Evolutionary conservation across 305 asterid genomes (phyloP).

Genomic region (Fraxinus xanthoxyloides): DNA sequence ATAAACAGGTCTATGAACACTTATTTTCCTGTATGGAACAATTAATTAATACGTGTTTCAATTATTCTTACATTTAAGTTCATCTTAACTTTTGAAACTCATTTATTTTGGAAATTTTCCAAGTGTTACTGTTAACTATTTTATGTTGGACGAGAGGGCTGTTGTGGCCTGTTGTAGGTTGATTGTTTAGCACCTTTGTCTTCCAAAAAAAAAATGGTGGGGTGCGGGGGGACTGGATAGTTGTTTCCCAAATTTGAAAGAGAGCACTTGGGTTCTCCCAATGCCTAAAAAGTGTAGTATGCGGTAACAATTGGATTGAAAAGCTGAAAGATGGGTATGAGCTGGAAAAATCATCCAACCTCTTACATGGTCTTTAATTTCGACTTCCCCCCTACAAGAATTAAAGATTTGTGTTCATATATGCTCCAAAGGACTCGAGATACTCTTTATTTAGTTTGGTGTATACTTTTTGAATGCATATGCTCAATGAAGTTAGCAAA

Average conservation of each 20-base stretch:
- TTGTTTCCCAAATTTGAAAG: background rate
- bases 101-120: too few species aligned
- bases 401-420: background rate
- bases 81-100: background rate
- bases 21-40: background rate
- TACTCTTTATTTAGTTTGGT: background rate
- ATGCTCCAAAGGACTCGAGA: background rate
- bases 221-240: background rate
- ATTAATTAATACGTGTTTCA: background rate
- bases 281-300: background rate
- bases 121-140: background rate
- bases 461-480: background rate
- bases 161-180: background rate
- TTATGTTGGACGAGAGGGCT: background rate
- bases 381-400: background rate
- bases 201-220: too few species aligned
- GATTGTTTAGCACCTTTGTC: background rate
- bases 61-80: background rate
- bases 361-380: background rate
- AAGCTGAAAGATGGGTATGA: background rate
- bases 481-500: background rate
- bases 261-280: background rate
- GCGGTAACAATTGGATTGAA: background rate
- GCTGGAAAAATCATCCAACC: background rate
- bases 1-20: background rate